Base-by-base conservation (phyloP, 1,284 basidiomycete genomes). In the Ganoderma sinense region DNA sequence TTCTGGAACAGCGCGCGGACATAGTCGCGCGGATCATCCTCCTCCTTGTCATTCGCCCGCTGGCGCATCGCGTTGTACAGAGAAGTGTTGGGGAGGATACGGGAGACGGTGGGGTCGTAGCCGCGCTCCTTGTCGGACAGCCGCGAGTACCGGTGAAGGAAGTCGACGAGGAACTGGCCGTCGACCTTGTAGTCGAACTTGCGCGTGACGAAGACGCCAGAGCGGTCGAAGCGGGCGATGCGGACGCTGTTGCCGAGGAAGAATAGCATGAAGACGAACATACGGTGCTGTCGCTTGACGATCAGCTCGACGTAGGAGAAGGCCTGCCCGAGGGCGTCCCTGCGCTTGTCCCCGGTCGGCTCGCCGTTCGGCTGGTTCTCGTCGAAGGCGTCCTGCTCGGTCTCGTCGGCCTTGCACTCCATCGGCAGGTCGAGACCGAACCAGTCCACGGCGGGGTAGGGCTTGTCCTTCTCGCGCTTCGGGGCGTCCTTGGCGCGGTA, bases 211-310 rank as follows among this genome's bases (percentile, higher is more conserved):
- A 74, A 69, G 29, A 68, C 66, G 2, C 72, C 74, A 20, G 71
- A 68, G n/a, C 67, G 67, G 62, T 76, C 75, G 71, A 71, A 73
- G 39, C 66, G 72, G 4, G 75, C 20, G 36, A 75, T 41, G 5
- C 75, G 71, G n/a, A 71, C 74, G 41, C 33, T 33, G 31, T 64
- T 20, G 8, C 64, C 64, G 39, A 64, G 68, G 43, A 76, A 60
- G 58, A 73, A 20, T 7, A 76, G 14, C 48, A 68, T 62, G 66
- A 71, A 73, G 36, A 67, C 11, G 60, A 68, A 67, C 41, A 43
- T 43, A 1, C 69, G 68, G 16, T 70, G 70, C 56, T 75, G 74
- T 11, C 53, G 69, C 11, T 41, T 26, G 45, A 65, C 41, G 13
- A 69, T 29, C 18, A 63, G 61, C 29, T 48, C 51, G 26, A 41